Evolutionary conservation across 805 yeast genomes (phyloP), one percentile per base, ranked within the genome.

Genomic region (Clavispora asparagi): DNA sequence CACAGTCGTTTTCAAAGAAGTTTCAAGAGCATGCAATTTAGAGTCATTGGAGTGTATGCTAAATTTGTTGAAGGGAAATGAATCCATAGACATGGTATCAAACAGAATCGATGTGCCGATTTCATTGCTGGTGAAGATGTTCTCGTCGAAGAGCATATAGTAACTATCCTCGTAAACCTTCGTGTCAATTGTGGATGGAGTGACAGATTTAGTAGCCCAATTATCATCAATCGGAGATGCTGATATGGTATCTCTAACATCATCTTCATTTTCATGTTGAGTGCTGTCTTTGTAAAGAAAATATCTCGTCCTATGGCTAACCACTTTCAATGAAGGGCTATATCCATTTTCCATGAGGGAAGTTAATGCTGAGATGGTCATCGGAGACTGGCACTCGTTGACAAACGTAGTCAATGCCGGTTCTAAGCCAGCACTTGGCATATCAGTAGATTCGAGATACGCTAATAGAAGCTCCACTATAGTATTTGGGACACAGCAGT

Each of bases 31-130:
- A 36, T 64, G 62, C 44, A 71, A 58, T 46, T 65, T 63, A n/a
- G 67, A 57, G 54, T 71, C 76, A 51, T 71, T 71, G 23, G 74
- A 66, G 46, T 56, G 56, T 7, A 71, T 47, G 16, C 60, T 48
- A 29, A 70, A 52, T 37, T 58, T 54, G 44, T 61, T 62, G 54
- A 64, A 70, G 1, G 75, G 74, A 42, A 71, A 71, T 7, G 53
- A 53, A 37, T 67, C 71, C 63, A 46, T 50, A 27, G 29, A 30
- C 10, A 27, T 48, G 14, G 49, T 39, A 16, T 50, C 55, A 26
- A 52, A 52, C 27, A 58, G 53, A 19, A 54, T 42, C 13, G 51
- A 41, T 31, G 57, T 51, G 14, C 48, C 46, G 13, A 59, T 46
- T 39, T 56, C 43, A 49, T 62, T 60, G 17, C 74, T 64, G 17